A percentile compares a stretch with the other conserved stretches of the same genome.
phyloP scores from a whole-genome alignment of 345 rosid species.

The Excoecaria cochinchinensis region DNA sequence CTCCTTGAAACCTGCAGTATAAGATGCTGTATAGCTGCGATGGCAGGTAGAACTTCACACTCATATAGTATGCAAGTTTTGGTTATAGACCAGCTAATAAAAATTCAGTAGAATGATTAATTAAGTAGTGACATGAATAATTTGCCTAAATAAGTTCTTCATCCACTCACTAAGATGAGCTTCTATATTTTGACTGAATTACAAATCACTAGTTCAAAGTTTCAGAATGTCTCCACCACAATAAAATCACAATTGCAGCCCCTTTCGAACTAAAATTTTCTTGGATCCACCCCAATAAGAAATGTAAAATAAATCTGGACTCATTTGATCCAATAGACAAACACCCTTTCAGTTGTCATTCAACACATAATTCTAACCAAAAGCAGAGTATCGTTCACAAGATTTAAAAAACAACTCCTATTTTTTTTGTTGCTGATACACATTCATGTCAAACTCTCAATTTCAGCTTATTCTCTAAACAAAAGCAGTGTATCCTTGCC shows the following conservation, averaged over 20 bases:
- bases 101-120: neutral
- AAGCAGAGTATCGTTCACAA: neutral
- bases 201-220: neutral
- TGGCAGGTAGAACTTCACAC: neutral
- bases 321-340: neutral
- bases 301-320: neutral
- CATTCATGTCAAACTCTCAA: too few species aligned
- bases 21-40: neutral
- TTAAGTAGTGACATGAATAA: neutral
- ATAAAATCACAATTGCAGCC: neutral
- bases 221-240: neutral
- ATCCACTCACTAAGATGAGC: too few species aligned
- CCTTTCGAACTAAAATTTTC: neutral
- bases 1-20: neutral
- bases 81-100: neutral
- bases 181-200: neutral
- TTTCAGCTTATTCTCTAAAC: too few species aligned
- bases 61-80: neutral
- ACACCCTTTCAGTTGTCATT: neutral
- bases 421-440: too few species aligned
- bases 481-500: too few species aligned
- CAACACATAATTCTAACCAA: neutral
- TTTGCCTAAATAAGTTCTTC: neutral
- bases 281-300: neutral
- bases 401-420: neutral